Percentiles rank a stretch among this genome's conserved stretches.
phyloP scores from a whole-genome alignment of 176 grass and related monocot genomes.

The Triticum turgidum region DNA sequence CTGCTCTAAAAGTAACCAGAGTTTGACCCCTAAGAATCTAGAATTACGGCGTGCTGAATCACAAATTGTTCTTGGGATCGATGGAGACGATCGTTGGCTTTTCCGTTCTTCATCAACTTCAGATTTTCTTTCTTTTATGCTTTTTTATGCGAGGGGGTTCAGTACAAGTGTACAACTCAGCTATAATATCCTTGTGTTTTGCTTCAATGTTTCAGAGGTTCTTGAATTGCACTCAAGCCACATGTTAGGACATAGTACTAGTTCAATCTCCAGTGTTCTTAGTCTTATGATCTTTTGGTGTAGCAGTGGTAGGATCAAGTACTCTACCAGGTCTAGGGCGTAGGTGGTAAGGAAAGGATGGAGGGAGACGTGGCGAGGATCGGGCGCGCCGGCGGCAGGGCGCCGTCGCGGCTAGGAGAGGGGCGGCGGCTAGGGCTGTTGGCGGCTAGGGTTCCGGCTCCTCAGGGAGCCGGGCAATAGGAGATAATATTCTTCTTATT shows the following conservation, averaged over 20 bases:
- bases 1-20: neutral
- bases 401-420: no score
- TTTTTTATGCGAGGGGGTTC: neutral
- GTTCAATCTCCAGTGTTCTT: neutral
- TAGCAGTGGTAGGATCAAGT: neutral
- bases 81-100: neutral
- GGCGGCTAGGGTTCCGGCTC: no score
- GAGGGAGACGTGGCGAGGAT: no score
- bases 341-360: no score
- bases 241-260: neutral
- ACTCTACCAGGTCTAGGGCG: no score
- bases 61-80: neutral
- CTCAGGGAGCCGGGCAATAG: no score
- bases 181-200: neutral
- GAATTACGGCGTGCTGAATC: neutral
- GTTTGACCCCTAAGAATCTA: neutral
- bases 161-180: neutral
- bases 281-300: neutral
- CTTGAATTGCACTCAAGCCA: conserved; percentile 4
- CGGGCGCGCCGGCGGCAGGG: no score
- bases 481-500: no score
- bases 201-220: neutral
- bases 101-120: neutral
- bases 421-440: no score
- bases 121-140: neutral